These are phyloP conservation scores for Macadamia integrifolia DNA, from an alignment of 164 flowering plant species.

Conservation along the genomic window DNA sequence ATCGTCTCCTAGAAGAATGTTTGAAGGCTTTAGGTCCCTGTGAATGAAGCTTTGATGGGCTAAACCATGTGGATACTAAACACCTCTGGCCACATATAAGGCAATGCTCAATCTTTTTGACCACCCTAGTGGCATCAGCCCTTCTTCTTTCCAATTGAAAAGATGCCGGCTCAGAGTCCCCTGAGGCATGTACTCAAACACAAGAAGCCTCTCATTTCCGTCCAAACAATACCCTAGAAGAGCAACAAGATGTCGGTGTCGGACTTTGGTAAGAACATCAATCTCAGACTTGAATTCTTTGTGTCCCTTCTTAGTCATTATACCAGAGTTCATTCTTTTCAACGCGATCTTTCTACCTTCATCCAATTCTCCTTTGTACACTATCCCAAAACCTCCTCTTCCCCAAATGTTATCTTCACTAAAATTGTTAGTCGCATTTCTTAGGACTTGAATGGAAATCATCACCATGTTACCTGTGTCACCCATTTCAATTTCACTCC, in stretches of 20 bases:
- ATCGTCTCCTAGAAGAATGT: constrained; percentile 81
- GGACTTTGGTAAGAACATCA: constrained; percentile 71
- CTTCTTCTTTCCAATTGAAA: constrained; percentile 66
- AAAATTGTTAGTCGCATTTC: constrained; percentile 1
- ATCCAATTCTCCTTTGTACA: constrained; percentile 69
- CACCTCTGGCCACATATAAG: constrained; percentile 77
- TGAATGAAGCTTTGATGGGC: constrained; percentile 86
- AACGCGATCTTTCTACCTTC: constrained; percentile 81
- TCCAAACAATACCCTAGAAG: constrained; percentile 78
- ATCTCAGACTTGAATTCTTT: constrained; percentile 72
- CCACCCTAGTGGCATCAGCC: constrained; percentile 61
- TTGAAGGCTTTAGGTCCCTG: constrained; percentile 75
- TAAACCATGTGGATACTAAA: constrained; percentile 71
- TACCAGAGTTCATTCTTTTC: constrained; percentile 68
- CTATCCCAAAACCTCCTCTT: constrained; percentile 22
- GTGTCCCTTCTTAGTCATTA: constrained; percentile 51
- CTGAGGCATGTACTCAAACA: constrained; percentile 84
- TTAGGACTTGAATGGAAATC: constrained; percentile 7
- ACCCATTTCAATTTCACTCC: constrained; percentile 8
- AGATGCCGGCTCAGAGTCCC: constrained; percentile 66
- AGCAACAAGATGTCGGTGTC: constrained; percentile 70
- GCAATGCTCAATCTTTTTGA: constrained; percentile 55
- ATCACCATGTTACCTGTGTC: constrained; percentile 2
- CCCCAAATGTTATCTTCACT: constrained; percentile 1
- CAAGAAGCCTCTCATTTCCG: constrained; percentile 73